A percentile compares a stretch with the other conserved stretches of the same genome.
phyloP scores from a whole-genome alignment of 2,329 filamentous ascomycete genomes.

The Trematosphaeria pertusa region DNA sequence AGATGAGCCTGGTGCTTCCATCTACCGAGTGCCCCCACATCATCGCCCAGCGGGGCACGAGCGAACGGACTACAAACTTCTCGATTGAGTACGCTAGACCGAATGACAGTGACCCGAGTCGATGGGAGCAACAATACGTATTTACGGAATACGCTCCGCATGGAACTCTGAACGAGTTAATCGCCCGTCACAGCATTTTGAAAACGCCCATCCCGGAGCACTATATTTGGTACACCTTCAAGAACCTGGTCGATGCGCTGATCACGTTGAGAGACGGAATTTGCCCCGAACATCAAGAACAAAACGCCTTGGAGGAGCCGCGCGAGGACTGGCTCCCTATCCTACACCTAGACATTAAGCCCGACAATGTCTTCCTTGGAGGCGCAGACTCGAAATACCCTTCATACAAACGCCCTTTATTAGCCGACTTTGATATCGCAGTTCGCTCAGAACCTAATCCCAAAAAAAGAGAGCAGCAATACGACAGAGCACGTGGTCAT shows the following conservation, averaged over 20 bases:
- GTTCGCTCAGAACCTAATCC: neutral
- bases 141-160: slow-evolving; percentile 5
- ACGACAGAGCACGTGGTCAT: too few relatives aligned
- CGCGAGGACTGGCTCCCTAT: too few relatives aligned
- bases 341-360: slow-evolving; percentile 4
- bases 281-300: too few relatives aligned
- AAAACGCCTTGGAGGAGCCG: too few relatives aligned
- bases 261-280: slow-evolving; percentile 1
- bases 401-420: slow-evolving; percentile 6
- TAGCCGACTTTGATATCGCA: slow-evolving; percentile 5
- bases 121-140: too few relatives aligned
- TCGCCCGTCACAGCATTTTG: neutral
- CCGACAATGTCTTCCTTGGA: slow-evolving; percentile 4
- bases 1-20: neutral
- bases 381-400: slow-evolving; percentile 4
- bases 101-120: too few relatives aligned
- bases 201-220: slow-evolving; percentile 8
- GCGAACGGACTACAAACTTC: neutral
- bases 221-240: slow-evolving; percentile 10
- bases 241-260: slow-evolving; percentile 5
- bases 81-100: too few relatives aligned
- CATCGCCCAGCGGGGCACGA: neutral
- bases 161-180: slow-evolving; percentile 1
- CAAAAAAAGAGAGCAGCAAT: too few relatives aligned
- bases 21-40: neutral